Base-by-base conservation (phyloP, 495 filamentous ascomycete species). In the Cenococcum geophilum region DNA sequence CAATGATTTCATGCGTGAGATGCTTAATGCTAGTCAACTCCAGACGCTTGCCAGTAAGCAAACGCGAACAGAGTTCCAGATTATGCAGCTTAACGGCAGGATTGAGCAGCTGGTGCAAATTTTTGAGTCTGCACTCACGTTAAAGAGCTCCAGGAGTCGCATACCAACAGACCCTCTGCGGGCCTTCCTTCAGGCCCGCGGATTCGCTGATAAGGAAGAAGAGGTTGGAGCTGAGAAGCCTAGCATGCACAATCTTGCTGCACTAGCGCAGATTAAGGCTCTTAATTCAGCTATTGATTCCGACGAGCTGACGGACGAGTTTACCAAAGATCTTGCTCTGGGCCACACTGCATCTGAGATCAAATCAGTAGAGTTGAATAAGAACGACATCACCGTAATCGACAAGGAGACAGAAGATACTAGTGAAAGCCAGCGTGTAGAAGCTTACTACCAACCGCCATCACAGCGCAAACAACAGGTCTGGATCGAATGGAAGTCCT, bases 1-100 rank as follows among this genome's bases (percentile, higher is more conserved):
- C 22, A 72, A 70, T 54, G 68, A 72, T 59, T 68, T 65, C 57
- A 65, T 72, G 68, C 58, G 59, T 10, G 69, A 72, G 57, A 59
- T 72, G 59, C 59, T 72, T 16, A 67, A 67, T 36, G 21, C 22
- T 10, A 27, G 52, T 12, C 67, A 72, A 42, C 64, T 69, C 11
- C 32, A 70, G 18, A 58, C 35, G 4, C 64, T 72, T 10, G 59
- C 60, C n/a, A 59, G 55, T 21, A 66, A 70, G 57, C 68, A 68
- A 43, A 64, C 62, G 4, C 52, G 62, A 20, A 68, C 64, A 16
- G 63, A 71, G 53, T 67, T 67, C 35, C 69, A 71, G 62, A 71
- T 71, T 55, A 65, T 71, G 58, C 69, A 69, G 61, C 57, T 71
- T 16, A 66, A 71, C 61, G 56, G 54, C 43, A 69, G 59, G 53